These are phyloP conservation scores for Gloeopeniophorella convolvens DNA, from an alignment of 768 basidiomycete genomes.

Conservation along the genomic window DNA sequence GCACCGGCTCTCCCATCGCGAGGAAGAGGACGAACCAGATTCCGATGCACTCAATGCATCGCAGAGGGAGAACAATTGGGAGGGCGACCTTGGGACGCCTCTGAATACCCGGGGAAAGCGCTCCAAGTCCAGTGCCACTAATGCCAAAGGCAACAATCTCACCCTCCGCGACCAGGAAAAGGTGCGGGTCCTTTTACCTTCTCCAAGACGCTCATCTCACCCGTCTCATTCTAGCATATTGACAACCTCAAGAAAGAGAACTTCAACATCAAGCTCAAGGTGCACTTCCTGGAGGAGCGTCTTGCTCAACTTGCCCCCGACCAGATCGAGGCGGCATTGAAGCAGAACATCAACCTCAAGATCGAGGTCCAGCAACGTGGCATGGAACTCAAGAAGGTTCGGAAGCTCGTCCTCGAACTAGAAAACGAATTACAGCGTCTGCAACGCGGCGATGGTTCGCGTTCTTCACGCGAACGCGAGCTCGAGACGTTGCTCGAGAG, in stretches of 20 bases:
- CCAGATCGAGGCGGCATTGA: conserved; percentile 84
- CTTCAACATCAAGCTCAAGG: conserved; percentile 92
- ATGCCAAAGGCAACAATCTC: conserved; percentile 41
- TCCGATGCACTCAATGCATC: conserved; percentile 17
- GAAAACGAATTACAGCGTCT: conserved; percentile 72
- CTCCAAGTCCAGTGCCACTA: conserved; percentile 32
- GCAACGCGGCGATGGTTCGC: conserved; percentile 41
- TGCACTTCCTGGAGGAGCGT: conserved; percentile 92
- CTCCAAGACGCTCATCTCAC: too few relatives aligned
- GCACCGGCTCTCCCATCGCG: conserved; percentile 12
- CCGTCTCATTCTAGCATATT: conserved; percentile 57
- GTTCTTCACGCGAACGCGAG: conserved; percentile 57
- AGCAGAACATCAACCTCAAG: conserved; percentile 91
- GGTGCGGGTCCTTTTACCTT: conserved; percentile 37
- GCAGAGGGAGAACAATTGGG: conserved; percentile 32
- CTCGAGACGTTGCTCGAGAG: conserved; percentile 73
- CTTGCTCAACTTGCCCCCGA: conserved; percentile 86
- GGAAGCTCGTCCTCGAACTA: conserved; percentile 80
- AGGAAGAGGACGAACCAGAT: conserved; percentile 14
- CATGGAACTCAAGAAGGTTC: conserved; percentile 87
- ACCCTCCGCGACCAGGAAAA: conserved; percentile 96
- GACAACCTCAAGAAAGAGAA: conserved; percentile 96
- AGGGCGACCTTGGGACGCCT: conserved; percentile 48
- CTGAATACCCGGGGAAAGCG: conserved; percentile 40
- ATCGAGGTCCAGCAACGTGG: conserved; percentile 86